A percentile compares a stretch with the other conserved stretches of the same genome.
phyloP scores from a whole-genome alignment of 345 rosid genomes.

The Jatropha curcas region DNA sequence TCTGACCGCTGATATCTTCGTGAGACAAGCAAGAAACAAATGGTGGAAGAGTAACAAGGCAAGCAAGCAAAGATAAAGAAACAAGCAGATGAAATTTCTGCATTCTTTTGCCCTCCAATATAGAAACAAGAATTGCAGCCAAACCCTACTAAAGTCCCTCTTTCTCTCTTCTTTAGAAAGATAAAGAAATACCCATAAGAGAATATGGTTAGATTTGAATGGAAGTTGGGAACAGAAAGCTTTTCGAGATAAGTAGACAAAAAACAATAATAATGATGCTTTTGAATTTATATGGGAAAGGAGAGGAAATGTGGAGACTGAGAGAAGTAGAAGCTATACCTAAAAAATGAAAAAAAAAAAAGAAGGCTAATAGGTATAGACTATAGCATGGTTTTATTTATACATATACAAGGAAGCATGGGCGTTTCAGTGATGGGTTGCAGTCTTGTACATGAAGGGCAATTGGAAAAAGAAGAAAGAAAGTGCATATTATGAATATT shows the following conservation, averaged over 20 bases:
- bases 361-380: background rate
- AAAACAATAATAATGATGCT: background rate
- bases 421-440: constrained; percentile 17
- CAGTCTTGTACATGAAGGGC: constrained; percentile 18
- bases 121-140: background rate
- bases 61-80: constrained; percentile 14
- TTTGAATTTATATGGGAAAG: background rate
- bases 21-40: constrained; percentile 32
- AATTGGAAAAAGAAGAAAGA: background rate
- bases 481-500: constrained; percentile 16
- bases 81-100: constrained; percentile 11
- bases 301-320: background rate
- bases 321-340: too few species aligned
- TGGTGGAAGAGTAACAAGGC: constrained; percentile 24
- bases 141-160: background rate
- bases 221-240: background rate
- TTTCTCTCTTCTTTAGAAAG: background rate
- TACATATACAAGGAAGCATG: constrained; percentile 12
- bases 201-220: background rate
- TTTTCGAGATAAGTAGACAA: background rate
- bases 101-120: constrained; percentile 25
- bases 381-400: background rate
- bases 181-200: background rate
- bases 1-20: constrained; percentile 22
- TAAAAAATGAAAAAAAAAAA: background rate